phyloP scores from a whole-genome alignment of 495 filamentous ascomycete genomes.

The Penicillium coffeae region DNA sequence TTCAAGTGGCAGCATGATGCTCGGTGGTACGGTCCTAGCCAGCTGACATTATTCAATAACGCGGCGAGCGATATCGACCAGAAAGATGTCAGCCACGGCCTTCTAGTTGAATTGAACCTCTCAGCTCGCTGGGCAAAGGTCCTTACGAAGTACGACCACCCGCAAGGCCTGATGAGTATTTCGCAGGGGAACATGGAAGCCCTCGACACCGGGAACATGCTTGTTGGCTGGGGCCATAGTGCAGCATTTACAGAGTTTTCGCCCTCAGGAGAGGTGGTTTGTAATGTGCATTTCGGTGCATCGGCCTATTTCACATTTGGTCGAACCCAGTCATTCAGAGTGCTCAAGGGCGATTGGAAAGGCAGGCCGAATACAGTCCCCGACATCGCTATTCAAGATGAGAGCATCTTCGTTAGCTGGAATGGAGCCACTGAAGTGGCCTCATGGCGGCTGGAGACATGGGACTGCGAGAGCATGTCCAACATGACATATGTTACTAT shows the following conservation, averaged over 20 bases:
- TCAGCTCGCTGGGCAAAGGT: conserved; percentile 18
- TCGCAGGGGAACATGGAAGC: conserved; percentile 59
- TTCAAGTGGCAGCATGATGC: conserved; percentile 55
- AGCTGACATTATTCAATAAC: conserved; percentile 52
- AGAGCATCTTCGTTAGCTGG: conserved; percentile 40
- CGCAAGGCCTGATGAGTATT: conserved; percentile 35
- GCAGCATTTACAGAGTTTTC: conserved; percentile 55
- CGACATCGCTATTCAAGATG: conserved; percentile 19
- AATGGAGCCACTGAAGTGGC: conserved; percentile 46
- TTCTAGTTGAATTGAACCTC: conserved; percentile 30
- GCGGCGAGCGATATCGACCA: conserved; percentile 26
- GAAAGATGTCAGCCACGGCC: conserved; percentile 22
- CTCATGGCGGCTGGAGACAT: conserved; percentile 32
- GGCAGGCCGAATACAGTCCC: conserved; percentile 29
- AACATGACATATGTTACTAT: conserved; percentile 15
- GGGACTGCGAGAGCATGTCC: conserved; percentile 17
- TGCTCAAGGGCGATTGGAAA: conserved; percentile 34
- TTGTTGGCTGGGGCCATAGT: conserved; percentile 57
- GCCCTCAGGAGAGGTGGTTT: conserved; percentile 45
- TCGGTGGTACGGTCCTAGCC: conserved; percentile 35
- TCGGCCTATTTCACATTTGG: conserved; percentile 37
- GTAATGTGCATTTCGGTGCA: conserved; percentile 38
- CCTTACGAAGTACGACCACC: conserved; percentile 24
- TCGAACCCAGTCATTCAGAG: conserved; percentile 35
- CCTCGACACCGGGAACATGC: conserved; percentile 47